Evolutionary conservation across 805 yeast species (phyloP), one percentile per base, ranked within the genome.

Genomic region (Ogataea populi-albae): DNA sequence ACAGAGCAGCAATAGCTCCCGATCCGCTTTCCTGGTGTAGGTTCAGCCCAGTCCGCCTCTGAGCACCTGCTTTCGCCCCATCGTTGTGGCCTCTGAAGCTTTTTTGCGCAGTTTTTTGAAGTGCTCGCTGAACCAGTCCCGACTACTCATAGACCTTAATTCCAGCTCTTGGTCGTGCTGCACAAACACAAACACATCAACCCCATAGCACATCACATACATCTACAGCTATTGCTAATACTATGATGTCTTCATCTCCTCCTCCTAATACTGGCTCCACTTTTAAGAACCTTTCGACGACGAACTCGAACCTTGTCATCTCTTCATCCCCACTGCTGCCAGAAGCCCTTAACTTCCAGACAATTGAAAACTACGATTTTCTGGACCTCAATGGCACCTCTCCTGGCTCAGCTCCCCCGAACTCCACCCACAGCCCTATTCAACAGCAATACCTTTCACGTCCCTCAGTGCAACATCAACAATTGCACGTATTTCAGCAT

Each of bases 201-300:
- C n/a, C n/a, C n/a, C n/a, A n/a, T n/a, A n/a, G n/a, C n/a, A n/a
- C n/a, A n/a, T n/a, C n/a, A n/a, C n/a, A n/a, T n/a, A n/a, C n/a
- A n/a, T n/a, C 23, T 11, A 22, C 23, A 22, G 23, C 23, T 22
- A 9, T 22, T 11, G 23, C 23, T 11, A 22, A 11, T n/a, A n/a
- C n/a, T 25, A 59, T 59, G 64, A 59, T 59, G 64, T 55, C 64
- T 38, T 59, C 64, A 46, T 57, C 62, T 30, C 64, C 64, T 32
- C 61, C 55, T 19, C 47, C 42, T 17, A 42, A 46, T 31, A 47
- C 45, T 35, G 32, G 42, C 19, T 38, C 47, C 15, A 43, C 49
- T 10, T 43, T 49, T 23, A 41, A 43, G 21, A 37, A 38, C 32
- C 17, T 38, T n/a, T 40, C 51, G 8, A 30, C 35, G 7, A 31